Percentiles rank a stretch among this genome's conserved stretches.
These are phyloP conservation scores for Picea sitchensis DNA, from an alignment of 75 land plant genomes.

Conservation along the genomic window DNA sequence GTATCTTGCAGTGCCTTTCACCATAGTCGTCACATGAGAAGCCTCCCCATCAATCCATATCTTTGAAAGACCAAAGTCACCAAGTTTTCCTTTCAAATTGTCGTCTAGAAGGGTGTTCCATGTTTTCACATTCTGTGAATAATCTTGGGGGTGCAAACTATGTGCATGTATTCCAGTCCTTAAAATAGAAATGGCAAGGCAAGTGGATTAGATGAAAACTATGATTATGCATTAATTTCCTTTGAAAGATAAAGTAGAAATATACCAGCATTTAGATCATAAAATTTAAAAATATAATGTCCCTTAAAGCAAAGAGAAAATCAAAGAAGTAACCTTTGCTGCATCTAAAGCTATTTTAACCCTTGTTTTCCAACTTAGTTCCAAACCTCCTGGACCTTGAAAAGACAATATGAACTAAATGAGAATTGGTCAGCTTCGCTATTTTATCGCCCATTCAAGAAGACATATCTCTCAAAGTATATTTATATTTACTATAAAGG, in stretches of 20 bases:
- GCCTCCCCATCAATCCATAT: constrained; percentile 21
- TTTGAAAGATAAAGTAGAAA: too few species aligned
- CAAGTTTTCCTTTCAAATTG: constrained; percentile 24
- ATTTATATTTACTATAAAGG: constrained; percentile 28
- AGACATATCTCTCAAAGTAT: neutral
- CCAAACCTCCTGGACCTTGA: neutral
- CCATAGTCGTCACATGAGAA: constrained; percentile 20
- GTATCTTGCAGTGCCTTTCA: constrained; percentile 31
- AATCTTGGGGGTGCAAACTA: constrained; percentile 15
- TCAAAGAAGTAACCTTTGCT: neutral
- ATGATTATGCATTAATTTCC: neutral
- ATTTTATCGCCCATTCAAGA: neutral
- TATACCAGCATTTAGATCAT: neutral
- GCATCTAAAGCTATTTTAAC: constrained; percentile 6
- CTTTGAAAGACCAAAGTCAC: constrained; percentile 41
- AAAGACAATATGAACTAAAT: neutral
- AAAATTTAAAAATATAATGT: too few species aligned
- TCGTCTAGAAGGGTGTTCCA: constrained; percentile 28
- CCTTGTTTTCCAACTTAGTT: constrained; percentile 8
- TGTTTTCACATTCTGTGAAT: constrained; percentile 42
- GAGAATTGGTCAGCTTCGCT: too few species aligned
- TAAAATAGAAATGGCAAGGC: too few species aligned
- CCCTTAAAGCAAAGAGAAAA: neutral
- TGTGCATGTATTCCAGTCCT: constrained; percentile 17
- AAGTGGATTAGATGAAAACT: neutral